Evolutionary conservation across 257 asterid genomes (phyloP).

Genomic region (Rhazya stricta): DNA sequence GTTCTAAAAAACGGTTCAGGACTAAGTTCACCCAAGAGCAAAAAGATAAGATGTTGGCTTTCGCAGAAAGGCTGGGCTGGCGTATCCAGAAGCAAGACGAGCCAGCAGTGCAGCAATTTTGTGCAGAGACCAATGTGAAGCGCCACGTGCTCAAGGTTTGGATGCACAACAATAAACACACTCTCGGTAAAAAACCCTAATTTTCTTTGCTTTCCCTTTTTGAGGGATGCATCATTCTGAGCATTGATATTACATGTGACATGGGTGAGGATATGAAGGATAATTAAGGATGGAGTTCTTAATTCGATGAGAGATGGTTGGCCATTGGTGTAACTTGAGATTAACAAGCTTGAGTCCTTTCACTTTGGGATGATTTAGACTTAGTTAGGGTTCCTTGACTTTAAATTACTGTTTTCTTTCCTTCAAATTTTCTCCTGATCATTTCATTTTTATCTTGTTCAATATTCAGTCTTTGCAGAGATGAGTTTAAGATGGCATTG

Average conservation of each 20-base stretch:
- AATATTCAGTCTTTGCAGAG: neutral
- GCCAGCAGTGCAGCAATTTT: constrained; percentile 40
- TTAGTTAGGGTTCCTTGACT: constrained; percentile 18
- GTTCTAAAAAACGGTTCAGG: constrained; percentile 39
- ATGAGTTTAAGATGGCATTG: constrained; percentile 10
- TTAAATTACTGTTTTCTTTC: neutral
- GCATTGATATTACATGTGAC: neutral
- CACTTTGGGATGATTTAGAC: constrained; percentile 2
- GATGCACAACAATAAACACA: constrained; percentile 69
- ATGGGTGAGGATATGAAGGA: neutral
- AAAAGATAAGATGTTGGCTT: constrained; percentile 45
- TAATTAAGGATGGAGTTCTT: neutral
- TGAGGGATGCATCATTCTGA: constrained; percentile 6
- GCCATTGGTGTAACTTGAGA: constrained; percentile 13
- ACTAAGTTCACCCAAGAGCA: constrained; percentile 52
- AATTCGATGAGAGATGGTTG: neutral
- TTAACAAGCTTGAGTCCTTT: constrained; percentile 7
- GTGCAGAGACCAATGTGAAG: constrained; percentile 46
- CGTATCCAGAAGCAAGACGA: constrained; percentile 50
- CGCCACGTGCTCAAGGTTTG: constrained; percentile 63
- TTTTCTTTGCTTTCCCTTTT: neutral
- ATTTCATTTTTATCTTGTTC: neutral
- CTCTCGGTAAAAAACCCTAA: constrained; percentile 45
- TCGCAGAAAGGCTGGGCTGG: constrained; percentile 54
- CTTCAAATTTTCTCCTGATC: neutral